phyloP scores from a whole-genome alignment of 352 stramenopile species.

The Phytophthora niederhauseri region DNA sequence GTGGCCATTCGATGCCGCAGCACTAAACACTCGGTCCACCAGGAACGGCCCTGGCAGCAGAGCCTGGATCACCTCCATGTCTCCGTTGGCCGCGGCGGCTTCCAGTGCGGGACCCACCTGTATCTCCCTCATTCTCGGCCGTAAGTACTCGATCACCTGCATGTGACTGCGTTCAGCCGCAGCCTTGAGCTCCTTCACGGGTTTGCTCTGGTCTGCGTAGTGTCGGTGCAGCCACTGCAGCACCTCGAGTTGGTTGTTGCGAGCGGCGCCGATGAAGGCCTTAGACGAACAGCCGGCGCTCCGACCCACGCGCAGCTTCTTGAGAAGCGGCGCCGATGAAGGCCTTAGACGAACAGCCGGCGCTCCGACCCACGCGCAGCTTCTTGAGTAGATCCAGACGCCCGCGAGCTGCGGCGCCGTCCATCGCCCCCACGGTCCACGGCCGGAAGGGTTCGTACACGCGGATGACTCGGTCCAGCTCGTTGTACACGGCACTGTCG shows the following conservation, averaged over 20 bases:
- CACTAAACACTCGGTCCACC: not conserved
- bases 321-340: too few species aligned
- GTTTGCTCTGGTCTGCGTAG: not conserved
- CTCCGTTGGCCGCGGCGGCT: not conserved
- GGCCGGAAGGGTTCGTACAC: not conserved
- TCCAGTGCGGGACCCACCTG: not conserved
- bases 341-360: not conserved
- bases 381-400: not conserved
- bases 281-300: not conserved
- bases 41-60: not conserved
- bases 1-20: not conserved
- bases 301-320: not conserved
- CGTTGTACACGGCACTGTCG: not conserved
- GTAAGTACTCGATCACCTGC: not conserved
- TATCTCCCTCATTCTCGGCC: not conserved
- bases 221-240: not conserved
- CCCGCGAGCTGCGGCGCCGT: not conserved
- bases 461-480: not conserved
- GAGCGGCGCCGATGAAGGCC: constrained; percentile 1
- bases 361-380: not conserved
- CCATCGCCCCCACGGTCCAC: not conserved
- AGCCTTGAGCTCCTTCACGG: not conserved
- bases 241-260: not conserved
- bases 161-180: not conserved
- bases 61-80: not conserved